A percentile compares a stretch with the other conserved stretches of the same genome.
These are phyloP conservation scores for Fusarium cicatricum DNA, from an alignment of 2,329 filamentous ascomycete genomes.

Conservation along the genomic window DNA sequence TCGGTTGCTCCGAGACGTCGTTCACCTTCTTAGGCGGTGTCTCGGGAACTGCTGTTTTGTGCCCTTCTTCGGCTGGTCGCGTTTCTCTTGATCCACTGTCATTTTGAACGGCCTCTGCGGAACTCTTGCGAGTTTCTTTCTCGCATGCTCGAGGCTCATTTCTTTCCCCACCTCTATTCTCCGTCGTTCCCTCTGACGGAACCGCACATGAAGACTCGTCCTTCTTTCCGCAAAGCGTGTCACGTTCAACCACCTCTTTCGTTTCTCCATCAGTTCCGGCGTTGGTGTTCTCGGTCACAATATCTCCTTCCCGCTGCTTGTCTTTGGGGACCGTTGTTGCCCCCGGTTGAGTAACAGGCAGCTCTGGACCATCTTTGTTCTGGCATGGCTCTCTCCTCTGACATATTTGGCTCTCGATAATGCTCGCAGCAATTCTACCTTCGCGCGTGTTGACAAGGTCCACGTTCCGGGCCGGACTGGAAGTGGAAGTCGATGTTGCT, in stretches of 20 bases:
- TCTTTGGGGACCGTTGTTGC: background rate
- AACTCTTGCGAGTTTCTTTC: constrained; percentile 5
- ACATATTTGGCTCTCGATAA: background rate
- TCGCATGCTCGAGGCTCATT: constrained; percentile 14
- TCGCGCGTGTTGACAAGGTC: constrained; percentile 1
- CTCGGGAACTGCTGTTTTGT: constrained; percentile 13
- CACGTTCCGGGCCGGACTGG: constrained; percentile 14
- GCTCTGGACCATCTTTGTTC: background rate
- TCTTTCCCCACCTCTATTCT: constrained; percentile 11
- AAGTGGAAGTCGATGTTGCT: constrained; percentile 26
- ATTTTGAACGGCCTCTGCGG: constrained; percentile 4
- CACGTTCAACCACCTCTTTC: background rate
- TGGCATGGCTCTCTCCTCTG: background rate
- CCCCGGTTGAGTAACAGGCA: background rate
- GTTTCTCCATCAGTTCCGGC: constrained; percentile 11
- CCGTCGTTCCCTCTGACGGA: background rate
- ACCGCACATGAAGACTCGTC: background rate
- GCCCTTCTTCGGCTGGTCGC: constrained; percentile 1
- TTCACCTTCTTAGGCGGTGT: background rate
- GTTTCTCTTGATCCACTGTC: constrained; percentile 12
- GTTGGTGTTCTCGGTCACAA: constrained; percentile 2
- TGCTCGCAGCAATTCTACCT: background rate
- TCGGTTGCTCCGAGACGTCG: constrained; percentile 6
- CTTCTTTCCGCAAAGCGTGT: background rate
- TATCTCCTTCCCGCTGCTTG: constrained; percentile 3